phyloP scores from a whole-genome alignment of 2,329 filamentous ascomycete genomes.

The Talaromyces sp. region DNA sequence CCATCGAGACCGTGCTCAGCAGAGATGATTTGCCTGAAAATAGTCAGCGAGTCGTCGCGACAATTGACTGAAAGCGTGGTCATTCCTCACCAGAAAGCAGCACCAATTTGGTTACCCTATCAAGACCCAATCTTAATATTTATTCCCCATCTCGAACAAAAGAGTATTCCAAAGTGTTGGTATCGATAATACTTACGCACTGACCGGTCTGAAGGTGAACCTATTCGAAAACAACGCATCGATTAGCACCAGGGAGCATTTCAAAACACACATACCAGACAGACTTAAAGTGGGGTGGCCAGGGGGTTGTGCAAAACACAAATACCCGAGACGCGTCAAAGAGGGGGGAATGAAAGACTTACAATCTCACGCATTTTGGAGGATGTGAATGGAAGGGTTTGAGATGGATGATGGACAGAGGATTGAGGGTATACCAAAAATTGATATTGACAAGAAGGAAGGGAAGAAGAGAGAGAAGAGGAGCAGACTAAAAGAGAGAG shows the following conservation, averaged over 20 bases:
- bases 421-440: background rate
- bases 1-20: slow-evolving; percentile 95
- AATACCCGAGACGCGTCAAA: slow-evolving; percentile 32
- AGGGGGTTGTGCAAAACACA: slow-evolving; percentile 25
- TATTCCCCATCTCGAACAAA: background rate
- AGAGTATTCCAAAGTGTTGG: background rate
- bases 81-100: slow-evolving; percentile 79
- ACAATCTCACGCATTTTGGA: slow-evolving; percentile 70
- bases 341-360: slow-evolving; percentile 38
- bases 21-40: slow-evolving; percentile 70
- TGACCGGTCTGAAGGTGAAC: slow-evolving; percentile 99
- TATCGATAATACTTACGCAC: slow-evolving; percentile 65
- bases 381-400: background rate
- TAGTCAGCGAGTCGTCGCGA: slow-evolving; percentile 35
- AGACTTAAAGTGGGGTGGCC: slow-evolving; percentile 28
- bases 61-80: background rate
- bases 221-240: slow-evolving; percentile 53
- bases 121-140: slow-evolving; percentile 13
- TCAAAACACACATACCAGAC: slow-evolving; percentile 19
- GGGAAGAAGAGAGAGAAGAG: slow-evolving; percentile 17
- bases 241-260: slow-evolving; percentile 26
- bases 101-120: slow-evolving; percentile 99
- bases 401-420: background rate
- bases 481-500: slow-evolving; percentile 13
- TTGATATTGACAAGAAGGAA: background rate